Conservation (phyloP, 805 yeast genomes). For the Wickerhamiella alocasiicola region DNA sequence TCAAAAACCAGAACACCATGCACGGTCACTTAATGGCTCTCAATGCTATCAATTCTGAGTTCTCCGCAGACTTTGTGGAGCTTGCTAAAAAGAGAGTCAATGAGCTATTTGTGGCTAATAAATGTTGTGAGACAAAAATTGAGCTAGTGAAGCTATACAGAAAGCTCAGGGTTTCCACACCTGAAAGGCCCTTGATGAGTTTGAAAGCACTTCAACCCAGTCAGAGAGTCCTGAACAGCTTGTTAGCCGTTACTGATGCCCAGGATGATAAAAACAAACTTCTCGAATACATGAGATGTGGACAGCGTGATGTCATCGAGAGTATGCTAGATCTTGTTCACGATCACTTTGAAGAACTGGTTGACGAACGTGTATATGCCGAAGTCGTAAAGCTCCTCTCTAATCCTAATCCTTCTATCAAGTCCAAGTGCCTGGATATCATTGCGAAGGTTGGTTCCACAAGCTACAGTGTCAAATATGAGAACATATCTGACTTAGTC, state of each 20-base stretch:
- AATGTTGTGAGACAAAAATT: constrained; percentile 14
- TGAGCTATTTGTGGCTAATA: constrained; percentile 1
- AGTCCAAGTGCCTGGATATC: constrained; percentile 2
- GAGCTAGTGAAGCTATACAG: constrained; percentile 12
- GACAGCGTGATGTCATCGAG: constrained; percentile 5
- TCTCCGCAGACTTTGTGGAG: not conserved
- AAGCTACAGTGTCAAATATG: constrained; percentile 1
- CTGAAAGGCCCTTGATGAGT: no score
- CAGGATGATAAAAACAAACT: not conserved
- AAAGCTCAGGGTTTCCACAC: not conserved
- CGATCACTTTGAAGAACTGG: not conserved
- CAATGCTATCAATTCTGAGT: not conserved
- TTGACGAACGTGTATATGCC: not conserved
- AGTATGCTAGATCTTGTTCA: not conserved
- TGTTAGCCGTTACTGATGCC: not conserved
- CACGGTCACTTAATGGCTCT: constrained; percentile 12
- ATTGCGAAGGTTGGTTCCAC: constrained; percentile 1
- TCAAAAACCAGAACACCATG: constrained; percentile 7
- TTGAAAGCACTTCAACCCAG: constrained; percentile 9
- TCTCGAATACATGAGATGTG: not conserved
- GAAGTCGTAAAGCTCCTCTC: not conserved
- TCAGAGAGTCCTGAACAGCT: constrained; percentile 7
- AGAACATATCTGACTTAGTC: not conserved
- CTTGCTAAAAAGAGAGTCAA: constrained; percentile 1
- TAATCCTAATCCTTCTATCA: constrained; percentile 1